Base-by-base conservation (phyloP, 1,284 basidiomycete species). In the Tilletia setariae region DNA sequence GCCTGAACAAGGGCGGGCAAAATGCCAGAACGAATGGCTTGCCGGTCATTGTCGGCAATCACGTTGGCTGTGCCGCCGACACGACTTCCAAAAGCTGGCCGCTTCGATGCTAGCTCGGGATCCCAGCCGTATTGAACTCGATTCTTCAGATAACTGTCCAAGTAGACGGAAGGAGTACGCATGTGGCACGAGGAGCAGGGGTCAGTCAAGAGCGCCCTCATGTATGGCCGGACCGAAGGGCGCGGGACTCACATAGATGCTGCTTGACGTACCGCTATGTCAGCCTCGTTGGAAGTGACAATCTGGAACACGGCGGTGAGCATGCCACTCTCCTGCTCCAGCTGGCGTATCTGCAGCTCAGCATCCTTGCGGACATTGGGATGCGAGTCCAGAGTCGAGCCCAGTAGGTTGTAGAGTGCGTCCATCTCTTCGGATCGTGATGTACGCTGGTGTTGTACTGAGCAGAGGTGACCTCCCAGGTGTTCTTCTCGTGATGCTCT, bases 241-340 rank as follows among this genome's bases (percentile, higher is more conserved):
- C 13, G 23, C 49, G 51, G 15, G 13, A 68, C 70, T 68, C 70
- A 76, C 62, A 82, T 77, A 25, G 80, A 71, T 11, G 79, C 74
- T 0, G 80, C 80, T 67, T 81, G 80, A 30, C 80, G 71, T 8
- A 78, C 70, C 2, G 76, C 63, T 15, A 74, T 23, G 40, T 80
- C 77, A 13, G 76, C 67, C 32, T 81, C 73, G 16, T 67, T 23
- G 23, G 74, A 70, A 1, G 74, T 67, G 4, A 81, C 71, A 23
- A 82, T 62, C 59, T 79, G 75, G 47, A 82, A 76, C 62, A 76
- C 77, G 19, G 75, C 72, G 11, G 73, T 66, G 47, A 82, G 77
- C 78, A 82, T 81, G 44, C 79, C 80, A 64, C 74, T 72, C 64
- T 80, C 75, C 19, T 68, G 62, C 66, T 82, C 80, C 56, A 81